A percentile compares a stretch with the other conserved stretches of the same genome.
Evolutionary conservation across 768 basidiomycete species (phyloP).

Genomic region (Macrocybe gigantea): DNA sequence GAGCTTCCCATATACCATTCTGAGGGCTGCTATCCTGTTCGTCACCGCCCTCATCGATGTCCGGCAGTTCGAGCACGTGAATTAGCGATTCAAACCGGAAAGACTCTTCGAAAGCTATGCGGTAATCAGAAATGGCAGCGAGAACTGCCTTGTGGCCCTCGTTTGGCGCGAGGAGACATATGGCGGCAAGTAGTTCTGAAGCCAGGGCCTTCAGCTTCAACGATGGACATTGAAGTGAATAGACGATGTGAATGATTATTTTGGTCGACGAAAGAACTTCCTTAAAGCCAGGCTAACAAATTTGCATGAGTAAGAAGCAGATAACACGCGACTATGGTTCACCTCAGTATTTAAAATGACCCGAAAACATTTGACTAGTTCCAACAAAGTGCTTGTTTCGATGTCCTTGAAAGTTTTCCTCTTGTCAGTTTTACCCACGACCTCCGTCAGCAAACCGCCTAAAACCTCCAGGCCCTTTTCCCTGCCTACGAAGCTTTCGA

Average conservation of each 20-base stretch:
- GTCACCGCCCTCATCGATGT: slow-evolving; percentile 29
- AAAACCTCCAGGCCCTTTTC: slow-evolving; percentile 66
- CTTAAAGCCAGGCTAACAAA: neutral
- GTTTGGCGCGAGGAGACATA: slow-evolving; percentile 65
- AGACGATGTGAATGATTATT: slow-evolving; percentile 67
- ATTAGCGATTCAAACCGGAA: slow-evolving; percentile 82
- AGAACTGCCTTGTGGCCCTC: slow-evolving; percentile 75
- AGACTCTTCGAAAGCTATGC: slow-evolving; percentile 59
- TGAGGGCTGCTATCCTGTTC: slow-evolving; percentile 40
- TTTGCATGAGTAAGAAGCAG: slow-evolving; percentile 6
- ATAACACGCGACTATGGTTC: slow-evolving; percentile 3
- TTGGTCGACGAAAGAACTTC: slow-evolving; percentile 68
- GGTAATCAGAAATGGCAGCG: slow-evolving; percentile 75
- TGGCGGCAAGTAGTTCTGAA: slow-evolving; percentile 77
- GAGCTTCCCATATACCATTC: slow-evolving; percentile 76
- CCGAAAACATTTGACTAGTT: slow-evolving; percentile 74
- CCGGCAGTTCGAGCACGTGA: slow-evolving; percentile 50
- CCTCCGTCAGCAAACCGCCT: slow-evolving; percentile 44
- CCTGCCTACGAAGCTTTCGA: slow-evolving; percentile 65
- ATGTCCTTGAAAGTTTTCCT: slow-evolving; percentile 53
- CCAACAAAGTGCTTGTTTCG: slow-evolving; percentile 63
- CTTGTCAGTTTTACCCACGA: slow-evolving; percentile 68
- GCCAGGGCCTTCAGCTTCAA: slow-evolving; percentile 63
- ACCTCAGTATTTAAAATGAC: slow-evolving; percentile 85
- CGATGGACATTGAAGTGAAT: slow-evolving; percentile 61